Conservation (phyloP, 169 alveolate genomes). For the Amoebophrya sp. region DNA sequence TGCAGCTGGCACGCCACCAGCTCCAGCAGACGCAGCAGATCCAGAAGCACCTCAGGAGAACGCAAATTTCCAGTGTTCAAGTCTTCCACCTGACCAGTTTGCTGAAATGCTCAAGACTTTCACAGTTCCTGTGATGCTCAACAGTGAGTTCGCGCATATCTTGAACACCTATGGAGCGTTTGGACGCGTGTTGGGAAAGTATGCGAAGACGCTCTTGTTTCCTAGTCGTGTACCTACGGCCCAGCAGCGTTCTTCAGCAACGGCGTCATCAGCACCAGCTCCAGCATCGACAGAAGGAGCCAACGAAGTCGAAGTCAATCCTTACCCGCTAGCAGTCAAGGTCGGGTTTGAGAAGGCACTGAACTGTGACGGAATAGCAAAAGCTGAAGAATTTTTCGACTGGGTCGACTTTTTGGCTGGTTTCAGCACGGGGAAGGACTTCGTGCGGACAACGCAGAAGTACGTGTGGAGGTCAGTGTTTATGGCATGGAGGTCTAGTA, state of each 20-base stretch:
- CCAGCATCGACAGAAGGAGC: neutral
- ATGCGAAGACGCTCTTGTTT: neutral
- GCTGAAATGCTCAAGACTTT: neutral
- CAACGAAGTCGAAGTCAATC: neutral
- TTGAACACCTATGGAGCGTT: neutral
- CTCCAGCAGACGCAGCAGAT: neutral
- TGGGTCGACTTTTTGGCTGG: neutral
- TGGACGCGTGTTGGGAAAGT: neutral
- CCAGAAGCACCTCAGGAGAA: no score
- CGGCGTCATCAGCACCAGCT: neutral
- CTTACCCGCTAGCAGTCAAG: neutral
- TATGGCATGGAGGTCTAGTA: no score
- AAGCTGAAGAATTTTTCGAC: neutral
- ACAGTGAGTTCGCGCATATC: neutral
- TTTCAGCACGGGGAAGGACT: neutral
- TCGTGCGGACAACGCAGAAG: slow-evolving; percentile 13
- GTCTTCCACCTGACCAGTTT: no score
- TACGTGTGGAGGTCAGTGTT: neutral
- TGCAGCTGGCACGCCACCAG: neutral
- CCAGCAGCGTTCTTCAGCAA: no score
- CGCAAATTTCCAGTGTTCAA: no score
- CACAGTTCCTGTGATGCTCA: neutral
- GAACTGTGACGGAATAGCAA: neutral
- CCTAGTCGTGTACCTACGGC: no score
- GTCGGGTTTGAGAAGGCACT: neutral